These are phyloP conservation scores for Coniferiporia weirii DNA, from an alignment of 1,284 basidiomycete genomes.

Conservation along the genomic window DNA sequence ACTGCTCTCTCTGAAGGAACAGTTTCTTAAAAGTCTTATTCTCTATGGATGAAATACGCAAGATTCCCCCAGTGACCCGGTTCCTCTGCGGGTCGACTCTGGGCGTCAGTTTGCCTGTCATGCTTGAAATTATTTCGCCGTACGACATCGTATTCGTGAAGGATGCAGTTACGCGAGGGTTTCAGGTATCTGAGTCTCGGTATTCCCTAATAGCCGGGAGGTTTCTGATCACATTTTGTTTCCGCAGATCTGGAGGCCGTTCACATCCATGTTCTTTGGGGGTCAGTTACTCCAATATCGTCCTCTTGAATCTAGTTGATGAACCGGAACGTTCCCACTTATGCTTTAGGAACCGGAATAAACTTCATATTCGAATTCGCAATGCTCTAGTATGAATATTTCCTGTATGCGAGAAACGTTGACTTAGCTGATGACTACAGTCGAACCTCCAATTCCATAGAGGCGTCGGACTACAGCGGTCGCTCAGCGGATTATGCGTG, in stretches of 20 bases:
- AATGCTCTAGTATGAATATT: slow-evolving; percentile 66
- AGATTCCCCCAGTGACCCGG: slow-evolving; percentile 84
- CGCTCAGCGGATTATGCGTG: slow-evolving; percentile 70
- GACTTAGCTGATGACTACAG: slow-evolving; percentile 31
- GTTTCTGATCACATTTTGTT: neutral
- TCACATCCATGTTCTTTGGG: slow-evolving; percentile 75
- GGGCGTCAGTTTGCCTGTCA: slow-evolving; percentile 55
- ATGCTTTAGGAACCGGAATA: slow-evolving; percentile 45
- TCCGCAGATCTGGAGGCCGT: slow-evolving; percentile 68
- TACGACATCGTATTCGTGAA: slow-evolving; percentile 57
- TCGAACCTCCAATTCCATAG: slow-evolving; percentile 59
- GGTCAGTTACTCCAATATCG: slow-evolving; percentile 37
- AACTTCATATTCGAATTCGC: slow-evolving; percentile 67
- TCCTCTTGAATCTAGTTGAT: neutral
- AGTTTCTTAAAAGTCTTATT: slow-evolving; percentile 15
- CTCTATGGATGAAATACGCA: slow-evolving; percentile 54
- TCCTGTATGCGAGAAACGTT: neutral
- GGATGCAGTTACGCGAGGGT: slow-evolving; percentile 38
- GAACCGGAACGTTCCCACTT: neutral
- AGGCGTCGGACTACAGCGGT: slow-evolving; percentile 51
- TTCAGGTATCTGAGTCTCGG: slow-evolving; percentile 44
- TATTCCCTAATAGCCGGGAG: neutral
- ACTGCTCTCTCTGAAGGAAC: neutral
- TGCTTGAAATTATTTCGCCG: slow-evolving; percentile 51
- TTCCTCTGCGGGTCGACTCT: slow-evolving; percentile 60